Evolutionary conservation across 371 early-diverging fungal species (phyloP).

Genomic region (Catenaria anguillulae): DNA sequence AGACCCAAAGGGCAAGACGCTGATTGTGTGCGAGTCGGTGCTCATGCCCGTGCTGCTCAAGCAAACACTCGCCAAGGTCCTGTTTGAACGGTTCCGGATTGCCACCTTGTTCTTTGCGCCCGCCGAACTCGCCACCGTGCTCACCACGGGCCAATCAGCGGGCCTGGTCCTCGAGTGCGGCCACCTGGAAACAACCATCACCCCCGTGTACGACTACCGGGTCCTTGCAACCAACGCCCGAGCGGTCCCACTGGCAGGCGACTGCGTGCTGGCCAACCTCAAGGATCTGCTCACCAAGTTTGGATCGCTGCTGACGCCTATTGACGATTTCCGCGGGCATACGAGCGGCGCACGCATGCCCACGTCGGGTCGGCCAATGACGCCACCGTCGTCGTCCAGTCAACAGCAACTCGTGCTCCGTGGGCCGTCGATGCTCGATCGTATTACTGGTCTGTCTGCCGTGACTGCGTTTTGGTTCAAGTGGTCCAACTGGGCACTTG

Average conservation of each 20-base stretch:
- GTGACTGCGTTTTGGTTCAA: background rate
- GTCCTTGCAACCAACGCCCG: background rate
- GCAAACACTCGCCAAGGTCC: slow-evolving; percentile 45
- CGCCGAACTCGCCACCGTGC: slow-evolving; percentile 50
- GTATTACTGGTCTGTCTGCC: background rate
- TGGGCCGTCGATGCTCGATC: background rate
- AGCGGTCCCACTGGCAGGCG: background rate
- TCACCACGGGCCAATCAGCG: slow-evolving; percentile 59
- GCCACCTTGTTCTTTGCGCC: slow-evolving; percentile 41
- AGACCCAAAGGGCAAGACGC: slow-evolving; percentile 72
- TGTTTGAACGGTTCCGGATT: slow-evolving; percentile 68
- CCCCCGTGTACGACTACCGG: slow-evolving; percentile 38
- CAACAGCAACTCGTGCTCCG: background rate
- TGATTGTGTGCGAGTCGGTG: slow-evolving; percentile 68
- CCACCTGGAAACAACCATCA: slow-evolving; percentile 50
- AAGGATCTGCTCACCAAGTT: slow-evolving; percentile 3
- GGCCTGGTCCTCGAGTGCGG: slow-evolving; percentile 78
- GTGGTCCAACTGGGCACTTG: background rate
- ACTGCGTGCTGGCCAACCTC: background rate
- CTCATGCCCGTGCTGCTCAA: slow-evolving; percentile 58
- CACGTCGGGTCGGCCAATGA: too few species aligned
- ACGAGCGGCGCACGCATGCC: background rate
- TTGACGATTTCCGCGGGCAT: background rate
- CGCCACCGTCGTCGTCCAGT: too few species aligned
- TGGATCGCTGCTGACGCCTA: slow-evolving; percentile 4